Conservation (phyloP, 2,329 filamentous ascomycete species). For the Ascochyta clinopodiicola region DNA sequence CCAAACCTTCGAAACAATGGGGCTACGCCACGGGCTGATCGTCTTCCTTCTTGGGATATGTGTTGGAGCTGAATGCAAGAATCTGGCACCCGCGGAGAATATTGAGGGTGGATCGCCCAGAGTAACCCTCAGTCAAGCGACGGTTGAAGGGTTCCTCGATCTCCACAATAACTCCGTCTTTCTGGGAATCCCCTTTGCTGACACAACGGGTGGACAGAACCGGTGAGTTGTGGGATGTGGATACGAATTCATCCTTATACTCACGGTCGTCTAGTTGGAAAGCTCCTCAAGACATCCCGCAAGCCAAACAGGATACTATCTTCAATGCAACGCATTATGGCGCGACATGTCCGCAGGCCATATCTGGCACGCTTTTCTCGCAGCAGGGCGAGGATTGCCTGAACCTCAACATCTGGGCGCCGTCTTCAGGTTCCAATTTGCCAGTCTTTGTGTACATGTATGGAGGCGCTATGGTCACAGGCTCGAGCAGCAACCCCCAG, state of each 20-base stretch:
- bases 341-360: conserved; percentile 34
- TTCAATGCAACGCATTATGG: conserved; percentile 31
- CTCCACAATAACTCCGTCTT: conserved; percentile 30
- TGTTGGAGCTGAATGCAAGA: conserved; percentile 15
- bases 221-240: conserved; percentile 15
- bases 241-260: neutral
- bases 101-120: conserved; percentile 15
- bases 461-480: conserved; percentile 52
- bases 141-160: conserved; percentile 28
- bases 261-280: conserved; percentile 23
- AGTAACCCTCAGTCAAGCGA: conserved; percentile 22
- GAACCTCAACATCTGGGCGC: conserved; percentile 44
- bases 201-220: conserved; percentile 32
- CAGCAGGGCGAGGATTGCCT: conserved; percentile 47
- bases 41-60: conserved; percentile 6
- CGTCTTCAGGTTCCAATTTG: conserved; percentile 20
- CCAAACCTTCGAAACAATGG: conserved; percentile 6
- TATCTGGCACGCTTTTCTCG: conserved; percentile 27
- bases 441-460: conserved; percentile 54
- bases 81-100: conserved; percentile 12
- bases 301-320: conserved; percentile 15
- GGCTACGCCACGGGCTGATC: conserved; percentile 9
- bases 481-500: conserved; percentile 50
- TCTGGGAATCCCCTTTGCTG: conserved; percentile 34
- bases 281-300: conserved; percentile 23